Evolutionary conservation across 768 basidiomycete genomes (phyloP).

Genomic region (Termitomyces bulborhizus): DNA sequence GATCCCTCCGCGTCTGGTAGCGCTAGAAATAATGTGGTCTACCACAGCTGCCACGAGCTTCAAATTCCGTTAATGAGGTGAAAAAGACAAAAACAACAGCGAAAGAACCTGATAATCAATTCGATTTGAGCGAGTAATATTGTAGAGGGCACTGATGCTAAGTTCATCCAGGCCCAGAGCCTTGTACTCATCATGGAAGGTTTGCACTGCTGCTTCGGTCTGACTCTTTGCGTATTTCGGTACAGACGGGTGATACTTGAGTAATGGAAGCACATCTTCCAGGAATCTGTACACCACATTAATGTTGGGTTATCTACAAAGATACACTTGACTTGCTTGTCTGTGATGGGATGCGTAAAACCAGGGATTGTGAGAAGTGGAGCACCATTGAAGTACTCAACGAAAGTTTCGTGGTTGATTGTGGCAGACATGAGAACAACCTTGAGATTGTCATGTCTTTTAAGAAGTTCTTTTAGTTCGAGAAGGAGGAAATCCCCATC

Average conservation of each 20-base stretch:
- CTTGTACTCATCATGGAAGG: slow-evolving; percentile 42
- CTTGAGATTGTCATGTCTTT: slow-evolving; percentile 59
- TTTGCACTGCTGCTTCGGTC: slow-evolving; percentile 39
- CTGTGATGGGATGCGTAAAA: slow-evolving; percentile 68
- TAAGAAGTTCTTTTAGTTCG: slow-evolving; percentile 72
- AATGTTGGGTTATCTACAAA: not conserved
- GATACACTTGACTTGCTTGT: slow-evolving; percentile 42
- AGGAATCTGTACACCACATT: slow-evolving; percentile 50
- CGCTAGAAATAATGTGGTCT: slow-evolving; percentile 49
- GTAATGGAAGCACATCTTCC: slow-evolving; percentile 63
- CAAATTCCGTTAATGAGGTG: slow-evolving; percentile 1
- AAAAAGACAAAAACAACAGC: not conserved
- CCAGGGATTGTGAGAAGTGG: slow-evolving; percentile 85
- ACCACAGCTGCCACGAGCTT: slow-evolving; percentile 67
- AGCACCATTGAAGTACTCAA: slow-evolving; percentile 75
- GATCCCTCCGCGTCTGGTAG: slow-evolving; percentile 53
- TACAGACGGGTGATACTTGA: slow-evolving; percentile 47
- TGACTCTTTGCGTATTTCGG: slow-evolving; percentile 27
- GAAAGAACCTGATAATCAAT: slow-evolving; percentile 66
- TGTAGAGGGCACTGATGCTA: slow-evolving; percentile 49
- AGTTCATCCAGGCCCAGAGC: slow-evolving; percentile 48
- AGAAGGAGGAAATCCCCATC: slow-evolving; percentile 88
- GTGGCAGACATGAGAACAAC: slow-evolving; percentile 93
- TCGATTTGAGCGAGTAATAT: slow-evolving; percentile 50
- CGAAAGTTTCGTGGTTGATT: slow-evolving; percentile 84